A percentile compares a stretch with the other conserved stretches of the same genome.
Evolutionary conservation across 1,139 yeast genomes (phyloP).

Genomic region (Taphrina pruni): DNA sequence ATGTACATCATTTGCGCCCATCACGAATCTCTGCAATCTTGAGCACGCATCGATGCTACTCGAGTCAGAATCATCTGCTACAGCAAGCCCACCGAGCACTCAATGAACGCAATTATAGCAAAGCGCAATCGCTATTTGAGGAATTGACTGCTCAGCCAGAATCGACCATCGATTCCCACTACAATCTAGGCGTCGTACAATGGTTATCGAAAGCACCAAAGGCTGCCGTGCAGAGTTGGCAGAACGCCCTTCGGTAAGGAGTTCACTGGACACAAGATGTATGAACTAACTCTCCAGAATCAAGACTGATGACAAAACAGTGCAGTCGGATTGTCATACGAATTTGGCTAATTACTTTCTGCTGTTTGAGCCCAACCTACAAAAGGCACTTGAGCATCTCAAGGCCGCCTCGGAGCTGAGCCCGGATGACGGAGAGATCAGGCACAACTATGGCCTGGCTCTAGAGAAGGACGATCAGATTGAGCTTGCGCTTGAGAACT

Average conservation of each 20-base stretch:
- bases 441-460: constrained; percentile 39
- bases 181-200: constrained; percentile 37
- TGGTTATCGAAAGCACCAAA: constrained; percentile 29
- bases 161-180: constrained; percentile 18
- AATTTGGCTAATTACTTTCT: constrained; percentile 37
- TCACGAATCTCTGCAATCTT: neutral
- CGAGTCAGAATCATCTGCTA: neutral
- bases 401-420: constrained; percentile 26
- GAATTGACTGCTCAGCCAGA: constrained; percentile 1
- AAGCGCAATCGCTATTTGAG: constrained; percentile 22
- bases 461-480: constrained; percentile 37
- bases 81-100: constrained; percentile 37
- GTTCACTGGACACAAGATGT: too few species aligned
- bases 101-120: constrained; percentile 13
- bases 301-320: constrained; percentile 21
- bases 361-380: constrained; percentile 23
- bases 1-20: neutral
- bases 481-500: constrained; percentile 35
- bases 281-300: neutral
- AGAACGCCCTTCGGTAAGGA: constrained; percentile 21
- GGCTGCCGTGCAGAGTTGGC: constrained; percentile 23
- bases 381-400: constrained; percentile 25
- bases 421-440: constrained; percentile 34
- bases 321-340: constrained; percentile 29
- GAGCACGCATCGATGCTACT: neutral